Conservation (phyloP, 495 filamentous ascomycete genomes). For the Schizothecium vesticola region DNA sequence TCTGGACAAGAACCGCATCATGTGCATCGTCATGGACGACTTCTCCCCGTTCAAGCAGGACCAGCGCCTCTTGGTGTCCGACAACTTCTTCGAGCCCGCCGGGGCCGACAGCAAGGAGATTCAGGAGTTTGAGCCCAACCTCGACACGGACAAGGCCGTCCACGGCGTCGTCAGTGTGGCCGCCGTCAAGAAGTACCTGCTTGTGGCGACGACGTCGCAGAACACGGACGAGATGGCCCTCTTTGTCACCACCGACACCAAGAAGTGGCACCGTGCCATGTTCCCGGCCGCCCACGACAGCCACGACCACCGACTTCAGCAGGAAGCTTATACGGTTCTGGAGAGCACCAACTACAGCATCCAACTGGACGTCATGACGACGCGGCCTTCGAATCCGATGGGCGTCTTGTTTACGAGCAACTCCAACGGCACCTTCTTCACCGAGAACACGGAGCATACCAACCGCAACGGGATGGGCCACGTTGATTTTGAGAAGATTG, state of each 20-base stretch:
- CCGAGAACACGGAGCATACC: conserved; percentile 80
- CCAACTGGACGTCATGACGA: conserved; percentile 85
- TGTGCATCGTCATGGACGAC: conserved; percentile 72
- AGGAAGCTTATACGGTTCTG: conserved; percentile 87
- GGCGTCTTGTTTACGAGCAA: conserved; percentile 89
- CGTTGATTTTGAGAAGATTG: conserved; percentile 92
- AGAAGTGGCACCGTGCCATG: conserved; percentile 84
- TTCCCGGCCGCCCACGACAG: conserved; percentile 50
- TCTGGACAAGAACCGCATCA: conserved; percentile 56
- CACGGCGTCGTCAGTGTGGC: conserved; percentile 71
- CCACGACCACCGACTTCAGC: conserved; percentile 64
- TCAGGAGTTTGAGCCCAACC: conserved; percentile 61
- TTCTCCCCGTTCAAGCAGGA: conserved; percentile 56
- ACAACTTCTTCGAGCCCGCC: conserved; percentile 63
- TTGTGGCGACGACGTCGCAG: conserved; percentile 71
- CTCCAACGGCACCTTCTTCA: conserved; percentile 94
- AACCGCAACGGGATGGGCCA: conserved; percentile 66
- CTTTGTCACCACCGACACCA: conserved; percentile 71
- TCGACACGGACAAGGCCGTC: conserved; percentile 66
- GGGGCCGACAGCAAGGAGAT: conserved; percentile 37
- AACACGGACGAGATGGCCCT: conserved; percentile 86
- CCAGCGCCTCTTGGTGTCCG: conserved; percentile 70
- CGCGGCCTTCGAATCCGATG: conserved; percentile 57
- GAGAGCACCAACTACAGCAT: conserved; percentile 97
- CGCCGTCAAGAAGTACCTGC: conserved; percentile 74